These are phyloP conservation scores for Cruciata laevipes DNA, from an alignment of 257 asterid genomes.

Conservation along the genomic window DNA sequence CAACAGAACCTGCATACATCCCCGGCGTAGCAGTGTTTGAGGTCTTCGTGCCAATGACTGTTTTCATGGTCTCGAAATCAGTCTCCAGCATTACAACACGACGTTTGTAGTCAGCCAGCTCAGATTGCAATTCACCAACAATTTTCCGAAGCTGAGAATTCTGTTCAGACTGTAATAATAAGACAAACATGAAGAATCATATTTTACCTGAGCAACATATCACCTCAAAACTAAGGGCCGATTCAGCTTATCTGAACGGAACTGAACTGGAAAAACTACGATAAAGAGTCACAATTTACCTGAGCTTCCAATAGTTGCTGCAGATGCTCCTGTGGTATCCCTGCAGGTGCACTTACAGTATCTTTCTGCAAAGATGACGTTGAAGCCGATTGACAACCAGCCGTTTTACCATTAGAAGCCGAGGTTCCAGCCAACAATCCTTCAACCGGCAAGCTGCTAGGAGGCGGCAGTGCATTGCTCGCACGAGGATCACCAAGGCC, in stretches of 20 bases:
- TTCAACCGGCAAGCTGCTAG: background rate
- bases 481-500: background rate
- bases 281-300: background rate
- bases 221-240: background rate
- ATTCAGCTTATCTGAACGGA: too few relatives aligned
- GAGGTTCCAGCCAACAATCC: background rate
- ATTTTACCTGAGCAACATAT: background rate
- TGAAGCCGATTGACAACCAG: background rate
- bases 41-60: background rate
- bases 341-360: background rate
- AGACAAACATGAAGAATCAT: background rate
- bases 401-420: background rate
- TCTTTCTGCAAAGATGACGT: background rate
- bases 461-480: background rate
- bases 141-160: background rate
- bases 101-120: slow-evolving; percentile 7
- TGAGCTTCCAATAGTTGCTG: background rate
- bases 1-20: background rate
- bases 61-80: slow-evolving; percentile 1
- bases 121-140: slow-evolving; percentile 1
- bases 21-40: background rate
- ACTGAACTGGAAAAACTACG: background rate
- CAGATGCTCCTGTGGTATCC: background rate
- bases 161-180: background rate
- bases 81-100: slow-evolving; percentile 9